Evolutionary conservation across 495 filamentous ascomycete genomes (phyloP).

Genomic region (Penicillium mononematosum): DNA sequence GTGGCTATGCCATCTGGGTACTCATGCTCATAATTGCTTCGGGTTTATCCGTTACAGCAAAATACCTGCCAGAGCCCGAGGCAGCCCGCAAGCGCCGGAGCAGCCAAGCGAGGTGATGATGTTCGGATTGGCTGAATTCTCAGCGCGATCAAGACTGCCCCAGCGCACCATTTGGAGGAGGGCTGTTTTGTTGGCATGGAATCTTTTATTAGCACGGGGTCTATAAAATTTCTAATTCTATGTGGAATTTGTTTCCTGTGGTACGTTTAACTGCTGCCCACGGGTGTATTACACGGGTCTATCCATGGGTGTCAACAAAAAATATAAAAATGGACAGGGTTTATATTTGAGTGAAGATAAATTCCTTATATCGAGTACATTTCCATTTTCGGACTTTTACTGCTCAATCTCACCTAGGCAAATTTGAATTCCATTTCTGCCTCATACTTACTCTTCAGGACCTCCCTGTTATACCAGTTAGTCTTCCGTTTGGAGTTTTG

Average conservation of each 20-base stretch:
- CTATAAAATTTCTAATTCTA: neutral
- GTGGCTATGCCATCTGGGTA: constrained; percentile 67
- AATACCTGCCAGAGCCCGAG: constrained; percentile 37
- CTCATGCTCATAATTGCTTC: constrained; percentile 50
- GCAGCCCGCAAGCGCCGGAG: constrained; percentile 6
- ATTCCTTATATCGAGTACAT: neutral
- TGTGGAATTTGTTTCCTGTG: neutral
- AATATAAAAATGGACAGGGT: neutral
- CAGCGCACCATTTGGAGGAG: neutral
- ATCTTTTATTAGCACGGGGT: neutral
- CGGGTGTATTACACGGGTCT: neutral
- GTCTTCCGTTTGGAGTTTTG: neutral
- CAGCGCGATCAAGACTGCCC: neutral
- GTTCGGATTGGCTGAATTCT: neutral
- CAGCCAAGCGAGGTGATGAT: neutral
- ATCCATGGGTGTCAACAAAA: neutral
- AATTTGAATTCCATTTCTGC: neutral
- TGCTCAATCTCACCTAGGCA: neutral
- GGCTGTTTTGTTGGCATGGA: neutral
- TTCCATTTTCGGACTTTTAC: neutral
- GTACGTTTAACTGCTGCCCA: neutral
- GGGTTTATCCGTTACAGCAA: constrained; percentile 43
- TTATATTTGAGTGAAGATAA: neutral
- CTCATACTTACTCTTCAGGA: neutral
- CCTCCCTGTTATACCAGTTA: neutral